Conservation (phyloP, 352 stramenopile species). For the Thalassiosira hispida region DNA sequence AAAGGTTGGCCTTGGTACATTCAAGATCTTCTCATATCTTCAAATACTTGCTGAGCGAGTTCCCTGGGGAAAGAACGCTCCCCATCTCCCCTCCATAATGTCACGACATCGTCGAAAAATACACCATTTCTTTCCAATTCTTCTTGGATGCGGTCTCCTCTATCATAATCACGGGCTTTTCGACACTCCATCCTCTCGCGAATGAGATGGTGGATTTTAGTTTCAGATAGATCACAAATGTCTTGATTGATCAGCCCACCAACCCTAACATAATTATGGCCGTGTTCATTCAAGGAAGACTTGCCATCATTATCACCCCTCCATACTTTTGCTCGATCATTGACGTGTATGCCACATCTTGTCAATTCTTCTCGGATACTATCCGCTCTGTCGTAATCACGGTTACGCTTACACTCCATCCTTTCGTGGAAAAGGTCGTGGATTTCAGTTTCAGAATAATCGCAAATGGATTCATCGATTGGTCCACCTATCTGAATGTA, state of each 20-base stretch:
- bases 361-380: constrained; percentile 64
- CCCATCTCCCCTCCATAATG: no score
- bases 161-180: not conserved
- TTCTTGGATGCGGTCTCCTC: not conserved
- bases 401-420: constrained; percentile 69
- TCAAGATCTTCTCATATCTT: no score
- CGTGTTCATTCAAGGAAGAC: no score
- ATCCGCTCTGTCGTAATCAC: constrained; percentile 74
- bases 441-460: constrained; percentile 68
- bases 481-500: constrained; percentile 54
- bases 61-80: no score
- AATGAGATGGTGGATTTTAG: not conserved
- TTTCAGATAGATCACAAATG: not conserved
- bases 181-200: not conserved
- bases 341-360: constrained; percentile 58
- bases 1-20: no score
- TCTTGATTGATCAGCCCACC: not conserved
- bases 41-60: no score
- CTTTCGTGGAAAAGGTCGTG: constrained; percentile 64
- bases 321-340: constrained; percentile 78
- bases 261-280: not conserved
- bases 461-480: constrained; percentile 44
- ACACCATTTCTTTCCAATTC: not conserved
- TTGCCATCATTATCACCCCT: no score
- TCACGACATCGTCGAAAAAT: not conserved